phyloP scores from a whole-genome alignment of 2,329 filamentous ascomycete species.

The Exophiala alcalophila region DNA sequence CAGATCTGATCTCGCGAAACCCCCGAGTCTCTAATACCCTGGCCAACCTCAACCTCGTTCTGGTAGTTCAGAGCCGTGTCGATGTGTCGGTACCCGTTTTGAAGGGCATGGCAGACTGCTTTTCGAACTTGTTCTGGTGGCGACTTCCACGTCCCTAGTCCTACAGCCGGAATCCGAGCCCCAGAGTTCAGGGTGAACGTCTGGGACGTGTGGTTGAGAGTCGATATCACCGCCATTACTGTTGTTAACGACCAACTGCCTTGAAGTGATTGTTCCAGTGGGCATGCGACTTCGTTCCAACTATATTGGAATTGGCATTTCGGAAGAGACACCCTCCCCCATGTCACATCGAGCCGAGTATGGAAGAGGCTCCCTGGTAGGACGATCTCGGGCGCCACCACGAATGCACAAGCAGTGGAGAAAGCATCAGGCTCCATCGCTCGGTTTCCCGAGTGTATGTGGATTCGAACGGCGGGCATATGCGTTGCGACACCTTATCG shows the following conservation, averaged over 20 bases:
- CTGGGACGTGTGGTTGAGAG: conserved; percentile 16
- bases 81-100: conserved; percentile 53
- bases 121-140: conserved; percentile 23
- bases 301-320: conserved; percentile 4
- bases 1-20: conserved; percentile 77
- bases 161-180: conserved; percentile 33
- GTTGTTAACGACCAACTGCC: too few species aligned
- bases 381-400: too few species aligned
- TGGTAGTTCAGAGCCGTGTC: conserved; percentile 55
- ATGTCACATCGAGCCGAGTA: too few species aligned
- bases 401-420: too few species aligned
- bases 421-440: not conserved
- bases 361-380: too few species aligned
- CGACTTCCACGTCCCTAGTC: conserved; percentile 34
- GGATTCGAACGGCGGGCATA: not conserved
- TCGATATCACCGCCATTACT: conserved; percentile 12
- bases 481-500: too few species aligned
- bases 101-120: conserved; percentile 50
- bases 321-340: too few species aligned
- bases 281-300: too few species aligned
- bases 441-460: conserved; percentile 1
- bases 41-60: conserved; percentile 79
- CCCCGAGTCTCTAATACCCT: conserved; percentile 71
- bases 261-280: too few species aligned
- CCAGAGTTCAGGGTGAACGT: conserved; percentile 33